These are phyloP conservation scores for Monosporascus sp. DNA, from an alignment of 2,329 filamentous ascomycete species.

Conservation along the genomic window DNA sequence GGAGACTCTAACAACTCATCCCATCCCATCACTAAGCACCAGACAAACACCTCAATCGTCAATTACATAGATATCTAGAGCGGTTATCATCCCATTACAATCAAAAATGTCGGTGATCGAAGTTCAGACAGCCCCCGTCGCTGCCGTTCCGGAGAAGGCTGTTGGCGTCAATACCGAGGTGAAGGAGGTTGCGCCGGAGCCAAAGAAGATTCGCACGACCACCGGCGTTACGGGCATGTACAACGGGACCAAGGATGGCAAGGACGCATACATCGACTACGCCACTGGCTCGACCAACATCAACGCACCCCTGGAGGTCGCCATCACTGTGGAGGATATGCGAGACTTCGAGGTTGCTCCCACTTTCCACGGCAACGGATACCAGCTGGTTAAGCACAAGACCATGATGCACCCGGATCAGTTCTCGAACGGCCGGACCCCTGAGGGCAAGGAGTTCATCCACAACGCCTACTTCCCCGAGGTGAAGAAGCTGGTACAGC, in stretches of 20 bases:
- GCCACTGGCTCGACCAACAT: slow-evolving; percentile 19
- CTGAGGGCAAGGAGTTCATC: slow-evolving; percentile 17
- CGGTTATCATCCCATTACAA: not conserved
- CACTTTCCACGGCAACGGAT: slow-evolving; percentile 16
- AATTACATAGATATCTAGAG: not conserved
- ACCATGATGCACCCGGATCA: slow-evolving; percentile 19
- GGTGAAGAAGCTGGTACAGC: slow-evolving; percentile 20
- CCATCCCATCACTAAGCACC: not conserved
- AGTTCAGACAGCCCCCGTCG: not conserved
- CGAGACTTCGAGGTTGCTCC: slow-evolving; percentile 14
- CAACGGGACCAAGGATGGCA: slow-evolving; percentile 21
- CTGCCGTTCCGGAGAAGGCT: not conserved
- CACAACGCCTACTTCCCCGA: slow-evolving; percentile 24
- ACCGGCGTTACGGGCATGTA: slow-evolving; percentile 15
- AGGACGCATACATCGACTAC: slow-evolving; percentile 20
- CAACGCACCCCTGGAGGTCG: slow-evolving; percentile 19
- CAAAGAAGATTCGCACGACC: not conserved
- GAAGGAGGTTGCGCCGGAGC: not conserved
- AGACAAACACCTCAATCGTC: not conserved
- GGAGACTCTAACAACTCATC: not conserved
- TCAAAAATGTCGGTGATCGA: not conserved
- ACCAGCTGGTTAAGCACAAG: slow-evolving; percentile 21
- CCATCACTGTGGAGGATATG: slow-evolving; percentile 21
- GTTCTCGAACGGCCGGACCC: slow-evolving; percentile 17
- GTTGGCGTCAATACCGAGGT: not conserved